These are phyloP conservation scores for Phlyctochytrium bullatum DNA, from an alignment of 192 early-diverging fungal genomes.

Conservation along the genomic window DNA sequence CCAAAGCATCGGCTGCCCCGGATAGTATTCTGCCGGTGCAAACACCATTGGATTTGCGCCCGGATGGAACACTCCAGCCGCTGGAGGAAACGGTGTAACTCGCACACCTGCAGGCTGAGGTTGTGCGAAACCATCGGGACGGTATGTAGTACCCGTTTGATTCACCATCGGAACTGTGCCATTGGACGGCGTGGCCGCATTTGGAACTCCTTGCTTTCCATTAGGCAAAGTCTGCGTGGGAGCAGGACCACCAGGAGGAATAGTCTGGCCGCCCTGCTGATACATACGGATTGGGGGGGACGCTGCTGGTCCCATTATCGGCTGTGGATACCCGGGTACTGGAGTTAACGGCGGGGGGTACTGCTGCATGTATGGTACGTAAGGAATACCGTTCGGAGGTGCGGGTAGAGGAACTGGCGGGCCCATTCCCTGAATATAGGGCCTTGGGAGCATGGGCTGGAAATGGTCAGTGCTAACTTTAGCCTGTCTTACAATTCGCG, in stretches of 20 bases:
- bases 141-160: neutral
- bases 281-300: neutral
- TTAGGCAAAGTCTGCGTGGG: neutral
- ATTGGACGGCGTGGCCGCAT: neutral
- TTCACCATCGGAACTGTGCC: neutral
- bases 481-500: conserved; percentile 8
- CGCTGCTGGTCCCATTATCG: conserved; percentile 23
- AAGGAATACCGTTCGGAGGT: conserved; percentile 7
- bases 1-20: neutral
- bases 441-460: conserved; percentile 22
- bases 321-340: conserved; percentile 19
- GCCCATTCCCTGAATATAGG: conserved; percentile 24
- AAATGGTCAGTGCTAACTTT: neutral
- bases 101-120: neutral
- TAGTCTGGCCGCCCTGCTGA: conserved; percentile 7
- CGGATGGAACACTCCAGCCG: neutral
- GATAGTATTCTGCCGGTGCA: neutral
- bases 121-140: neutral
- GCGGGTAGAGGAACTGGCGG: conserved; percentile 16
- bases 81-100: neutral
- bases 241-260: neutral
- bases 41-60: neutral
- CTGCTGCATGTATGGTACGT: conserved; percentile 26
- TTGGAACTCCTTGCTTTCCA: neutral
- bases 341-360: conserved; percentile 11